These are phyloP conservation scores for Neoascochyta sp. DNA, from an alignment of 2,329 filamentous ascomycete species.

Conservation along the genomic window DNA sequence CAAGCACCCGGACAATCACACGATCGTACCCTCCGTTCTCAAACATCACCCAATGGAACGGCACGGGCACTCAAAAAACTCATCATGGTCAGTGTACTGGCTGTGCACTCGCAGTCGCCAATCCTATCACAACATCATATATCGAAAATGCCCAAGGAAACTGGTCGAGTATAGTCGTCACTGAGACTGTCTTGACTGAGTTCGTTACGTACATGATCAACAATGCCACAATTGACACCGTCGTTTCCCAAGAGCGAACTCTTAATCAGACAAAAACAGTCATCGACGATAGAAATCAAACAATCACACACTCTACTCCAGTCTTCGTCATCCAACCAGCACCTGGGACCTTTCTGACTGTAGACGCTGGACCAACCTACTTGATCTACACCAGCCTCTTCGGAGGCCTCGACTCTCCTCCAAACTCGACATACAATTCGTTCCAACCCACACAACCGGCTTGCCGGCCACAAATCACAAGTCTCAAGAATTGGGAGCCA, in stretches of 20 bases:
- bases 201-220: constrained; percentile 24
- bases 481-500: constrained; percentile 16
- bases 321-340: constrained; percentile 20
- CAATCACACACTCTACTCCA: constrained; percentile 20
- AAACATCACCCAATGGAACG: too few species aligned
- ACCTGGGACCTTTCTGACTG: constrained; percentile 9
- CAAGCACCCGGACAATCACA: too few species aligned
- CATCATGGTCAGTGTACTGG: constrained; percentile 24
- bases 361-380: constrained; percentile 29
- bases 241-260: constrained; percentile 20
- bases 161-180: constrained; percentile 24
- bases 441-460: constrained; percentile 3
- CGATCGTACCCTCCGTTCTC: too few species aligned
- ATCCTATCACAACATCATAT: constrained; percentile 16
- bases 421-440: constrained; percentile 3
- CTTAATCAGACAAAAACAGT: constrained; percentile 28
- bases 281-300: constrained; percentile 7
- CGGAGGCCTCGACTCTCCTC: constrained; percentile 18
- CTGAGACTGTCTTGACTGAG: constrained; percentile 23
- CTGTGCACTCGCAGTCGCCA: constrained; percentile 25
- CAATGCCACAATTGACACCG: constrained; percentile 22
- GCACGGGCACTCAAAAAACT: constrained; percentile 1
- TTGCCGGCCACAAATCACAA: constrained; percentile 9
- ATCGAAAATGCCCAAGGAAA: constrained; percentile 2
- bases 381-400: constrained; percentile 26